Evolutionary conservation across 2,329 filamentous ascomycete species (phyloP).

Genomic region (Zymoseptoria passerinii): DNA sequence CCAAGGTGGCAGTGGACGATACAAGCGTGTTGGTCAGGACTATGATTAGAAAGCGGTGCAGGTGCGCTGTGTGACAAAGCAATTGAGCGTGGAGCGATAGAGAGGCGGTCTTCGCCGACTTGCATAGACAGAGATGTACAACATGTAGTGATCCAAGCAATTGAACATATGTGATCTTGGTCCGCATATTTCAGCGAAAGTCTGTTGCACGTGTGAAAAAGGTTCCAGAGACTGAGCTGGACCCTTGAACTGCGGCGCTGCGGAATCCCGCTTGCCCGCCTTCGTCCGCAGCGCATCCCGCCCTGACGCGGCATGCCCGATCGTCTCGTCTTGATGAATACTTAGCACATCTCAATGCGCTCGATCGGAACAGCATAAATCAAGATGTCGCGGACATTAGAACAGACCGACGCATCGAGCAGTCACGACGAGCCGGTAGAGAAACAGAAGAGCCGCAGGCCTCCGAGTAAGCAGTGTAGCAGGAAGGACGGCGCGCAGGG

Average conservation of each 20-base stretch:
- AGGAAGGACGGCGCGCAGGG: not conserved
- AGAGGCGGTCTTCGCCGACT: not conserved
- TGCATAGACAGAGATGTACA: not conserved
- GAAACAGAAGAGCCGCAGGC: slow-evolving; percentile 83
- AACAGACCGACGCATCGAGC: slow-evolving; percentile 36
- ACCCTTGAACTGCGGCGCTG: slow-evolving; percentile 1
- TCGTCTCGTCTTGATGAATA: not conserved
- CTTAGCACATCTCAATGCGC: not conserved
- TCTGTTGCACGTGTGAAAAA: not conserved
- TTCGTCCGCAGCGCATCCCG: not conserved
- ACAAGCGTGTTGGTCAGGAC: slow-evolving; percentile 40
- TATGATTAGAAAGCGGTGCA: slow-evolving; percentile 21
- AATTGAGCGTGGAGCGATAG: not conserved
- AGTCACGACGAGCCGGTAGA: slow-evolving; percentile 34
- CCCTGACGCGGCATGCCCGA: not conserved
- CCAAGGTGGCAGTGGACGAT: slow-evolving; percentile 33
- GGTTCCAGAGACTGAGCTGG: not conserved
- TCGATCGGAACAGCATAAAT: not conserved
- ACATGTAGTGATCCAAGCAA: not conserved
- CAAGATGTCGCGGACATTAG: slow-evolving; percentile 39
- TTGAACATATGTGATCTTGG: not conserved
- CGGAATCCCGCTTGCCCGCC: not conserved
- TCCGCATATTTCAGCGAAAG: not conserved
- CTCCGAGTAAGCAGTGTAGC: slow-evolving; percentile 59
- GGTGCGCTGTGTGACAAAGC: slow-evolving; percentile 1